Percentiles rank a stretch among this genome's conserved stretches.
Evolutionary conservation across 257 asterid genomes (phyloP).

Genomic region (Solanum virginianum): DNA sequence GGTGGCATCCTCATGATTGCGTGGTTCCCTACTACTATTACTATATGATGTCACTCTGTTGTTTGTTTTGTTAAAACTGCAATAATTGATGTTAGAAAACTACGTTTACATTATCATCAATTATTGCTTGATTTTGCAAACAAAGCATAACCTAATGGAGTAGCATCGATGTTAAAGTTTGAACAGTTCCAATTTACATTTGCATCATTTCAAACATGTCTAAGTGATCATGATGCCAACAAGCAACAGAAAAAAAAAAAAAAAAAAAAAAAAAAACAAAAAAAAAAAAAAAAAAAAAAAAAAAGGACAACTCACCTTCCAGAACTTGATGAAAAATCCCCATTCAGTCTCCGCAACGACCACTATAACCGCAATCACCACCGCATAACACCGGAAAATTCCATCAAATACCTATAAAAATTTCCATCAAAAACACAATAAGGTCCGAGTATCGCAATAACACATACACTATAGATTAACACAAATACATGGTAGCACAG

Average conservation of each 20-base stretch:
- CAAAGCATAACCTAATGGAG: not conserved
- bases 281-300: not conserved
- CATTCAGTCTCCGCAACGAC: conserved; percentile 93
- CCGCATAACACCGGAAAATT: conserved; percentile 91
- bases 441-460: not conserved
- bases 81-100: not conserved
- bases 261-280: not conserved
- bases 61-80: not conserved
- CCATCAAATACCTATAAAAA: conserved; percentile 68
- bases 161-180: not conserved
- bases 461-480: not conserved
- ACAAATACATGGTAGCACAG: not conserved
- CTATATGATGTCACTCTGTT: not conserved
- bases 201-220: not conserved
- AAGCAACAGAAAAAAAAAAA: not conserved
- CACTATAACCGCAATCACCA: conserved; percentile 51
- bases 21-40: not conserved
- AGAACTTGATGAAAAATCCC: conserved; percentile 57
- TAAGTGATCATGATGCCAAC: not conserved
- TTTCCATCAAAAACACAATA: not conserved
- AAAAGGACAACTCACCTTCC: conserved; percentile 31
- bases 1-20: not conserved
- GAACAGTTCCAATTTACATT: not conserved
- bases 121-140: not conserved
- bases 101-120: not conserved